Evolutionary conservation across 139 green algal species (phyloP).

Genomic region (Gonium pectorale): DNA sequence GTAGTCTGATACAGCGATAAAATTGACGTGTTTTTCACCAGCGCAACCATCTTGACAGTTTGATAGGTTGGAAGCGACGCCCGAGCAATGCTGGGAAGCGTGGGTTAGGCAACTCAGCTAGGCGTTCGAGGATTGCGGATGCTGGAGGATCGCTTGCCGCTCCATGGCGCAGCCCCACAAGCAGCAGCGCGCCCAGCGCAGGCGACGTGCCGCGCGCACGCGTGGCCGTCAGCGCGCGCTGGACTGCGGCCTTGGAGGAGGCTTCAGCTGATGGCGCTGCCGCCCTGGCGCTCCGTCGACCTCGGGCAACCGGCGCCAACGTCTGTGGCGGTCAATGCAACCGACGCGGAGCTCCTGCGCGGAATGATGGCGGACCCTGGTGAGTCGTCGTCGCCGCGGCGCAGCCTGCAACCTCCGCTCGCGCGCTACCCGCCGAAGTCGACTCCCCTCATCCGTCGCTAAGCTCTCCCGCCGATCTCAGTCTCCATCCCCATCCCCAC

Average conservation of each 20-base stretch:
- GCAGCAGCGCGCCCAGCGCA: too few species aligned
- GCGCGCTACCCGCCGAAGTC: background rate
- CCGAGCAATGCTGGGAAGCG: too few species aligned
- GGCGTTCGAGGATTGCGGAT: too few species aligned
- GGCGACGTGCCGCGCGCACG: too few species aligned
- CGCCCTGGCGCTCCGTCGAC: background rate
- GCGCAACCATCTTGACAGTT: too few species aligned
- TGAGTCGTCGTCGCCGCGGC: background rate
- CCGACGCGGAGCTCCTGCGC: constrained; percentile 9
- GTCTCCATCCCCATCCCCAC: background rate
- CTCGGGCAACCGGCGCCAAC: background rate
- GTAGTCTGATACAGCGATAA: too few species aligned
- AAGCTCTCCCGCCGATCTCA: background rate
- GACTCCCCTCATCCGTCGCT: background rate
- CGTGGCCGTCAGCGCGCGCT: background rate
- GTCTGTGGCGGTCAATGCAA: background rate
- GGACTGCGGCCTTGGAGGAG: background rate
- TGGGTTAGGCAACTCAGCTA: too few species aligned
- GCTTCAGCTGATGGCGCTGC: background rate
- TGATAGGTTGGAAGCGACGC: too few species aligned
- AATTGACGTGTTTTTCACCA: too few species aligned
- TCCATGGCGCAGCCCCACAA: too few species aligned
- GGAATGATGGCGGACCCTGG: constrained; percentile 20
- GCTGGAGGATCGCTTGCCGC: too few species aligned
- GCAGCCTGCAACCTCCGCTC: background rate